These are phyloP conservation scores for Capsella rubella DNA, from an alignment of 441 rosid genomes.

Conservation along the genomic window DNA sequence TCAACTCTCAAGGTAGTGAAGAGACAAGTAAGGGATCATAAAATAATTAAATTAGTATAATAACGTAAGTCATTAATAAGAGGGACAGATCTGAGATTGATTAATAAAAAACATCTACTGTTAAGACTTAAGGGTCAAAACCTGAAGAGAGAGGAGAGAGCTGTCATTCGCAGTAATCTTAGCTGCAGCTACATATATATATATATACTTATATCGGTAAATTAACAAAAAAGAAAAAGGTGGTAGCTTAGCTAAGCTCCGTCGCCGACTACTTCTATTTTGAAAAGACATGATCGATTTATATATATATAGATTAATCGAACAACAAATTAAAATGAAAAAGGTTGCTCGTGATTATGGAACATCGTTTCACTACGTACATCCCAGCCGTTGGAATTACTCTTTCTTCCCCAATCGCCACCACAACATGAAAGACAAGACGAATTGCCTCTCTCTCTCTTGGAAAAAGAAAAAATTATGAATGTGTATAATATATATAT, in stretches of 20 bases:
- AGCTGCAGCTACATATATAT: slow-evolving; percentile 6
- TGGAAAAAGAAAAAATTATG: too few relatives aligned
- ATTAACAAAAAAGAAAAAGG: not conserved
- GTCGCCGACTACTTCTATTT: not conserved
- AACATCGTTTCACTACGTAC: slow-evolving; percentile 13
- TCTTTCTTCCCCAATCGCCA: slow-evolving; percentile 11
- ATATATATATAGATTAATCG: too few relatives aligned
- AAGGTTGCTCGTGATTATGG: slow-evolving; percentile 34
- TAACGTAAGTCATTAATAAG: not conserved
- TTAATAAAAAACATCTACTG: not conserved
- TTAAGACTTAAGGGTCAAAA: slow-evolving; percentile 23
- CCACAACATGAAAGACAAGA: slow-evolving; percentile 22
- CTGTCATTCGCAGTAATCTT: slow-evolving; percentile 35
- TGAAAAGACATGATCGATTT: not conserved
- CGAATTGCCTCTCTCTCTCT: too few relatives aligned
- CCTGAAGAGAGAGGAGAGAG: slow-evolving; percentile 40
- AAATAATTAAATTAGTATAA: not conserved
- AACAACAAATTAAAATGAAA: too few relatives aligned
- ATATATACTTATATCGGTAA: not conserved
- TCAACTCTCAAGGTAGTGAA: slow-evolving; percentile 1
- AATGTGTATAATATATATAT: too few relatives aligned
- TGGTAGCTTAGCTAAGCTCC: not conserved
- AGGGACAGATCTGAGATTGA: slow-evolving; percentile 36
- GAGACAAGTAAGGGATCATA: slow-evolving; percentile 27
- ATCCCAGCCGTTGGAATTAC: slow-evolving; percentile 43